Percentiles rank a stretch among this genome's conserved stretches.
Evolutionary conservation across 2,329 filamentous ascomycete species (phyloP).

Genomic region (Talaromyces sp.): DNA sequence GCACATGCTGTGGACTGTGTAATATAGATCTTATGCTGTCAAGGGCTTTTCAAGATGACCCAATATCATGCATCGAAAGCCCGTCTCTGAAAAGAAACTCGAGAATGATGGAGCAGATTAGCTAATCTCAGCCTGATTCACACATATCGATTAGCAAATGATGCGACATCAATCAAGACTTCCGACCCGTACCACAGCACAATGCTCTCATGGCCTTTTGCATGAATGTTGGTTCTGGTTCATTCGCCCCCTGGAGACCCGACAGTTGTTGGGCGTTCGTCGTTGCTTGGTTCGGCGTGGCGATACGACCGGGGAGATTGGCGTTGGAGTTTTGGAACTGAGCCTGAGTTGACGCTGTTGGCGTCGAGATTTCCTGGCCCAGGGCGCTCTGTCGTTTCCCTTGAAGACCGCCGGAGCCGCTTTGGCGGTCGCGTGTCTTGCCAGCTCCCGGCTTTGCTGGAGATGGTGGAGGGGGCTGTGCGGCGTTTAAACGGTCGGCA

Average conservation of each 20-base stretch:
- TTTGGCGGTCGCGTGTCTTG: slow-evolving; percentile 71
- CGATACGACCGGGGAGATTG: slow-evolving; percentile 67
- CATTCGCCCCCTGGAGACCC: slow-evolving; percentile 55
- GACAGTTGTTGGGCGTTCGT: slow-evolving; percentile 55
- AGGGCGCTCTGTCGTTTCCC: slow-evolving; percentile 68
- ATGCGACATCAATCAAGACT: slow-evolving; percentile 21
- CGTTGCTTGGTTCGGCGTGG: slow-evolving; percentile 53
- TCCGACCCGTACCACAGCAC: slow-evolving; percentile 69
- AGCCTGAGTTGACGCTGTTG: slow-evolving; percentile 86
- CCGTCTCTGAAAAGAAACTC: neutral
- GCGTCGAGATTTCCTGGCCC: slow-evolving; percentile 68
- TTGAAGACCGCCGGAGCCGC: slow-evolving; percentile 68
- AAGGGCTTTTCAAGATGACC: slow-evolving; percentile 1
- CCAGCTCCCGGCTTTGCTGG: slow-evolving; percentile 74
- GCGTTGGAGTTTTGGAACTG: slow-evolving; percentile 95
- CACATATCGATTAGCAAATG: slow-evolving; percentile 25
- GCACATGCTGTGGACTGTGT: neutral
- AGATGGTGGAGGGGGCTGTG: slow-evolving; percentile 81
- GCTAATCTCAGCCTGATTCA: slow-evolving; percentile 33
- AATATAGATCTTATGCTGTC: neutral
- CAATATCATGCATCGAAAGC: neutral
- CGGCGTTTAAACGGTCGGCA: slow-evolving; percentile 87
- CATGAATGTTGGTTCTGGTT: slow-evolving; percentile 75
- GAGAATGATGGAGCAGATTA: slow-evolving; percentile 9
- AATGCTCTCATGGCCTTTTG: slow-evolving; percentile 91